These are phyloP conservation scores for Terfezia claveryi DNA, from an alignment of 495 filamentous ascomycete genomes.

Conservation along the genomic window DNA sequence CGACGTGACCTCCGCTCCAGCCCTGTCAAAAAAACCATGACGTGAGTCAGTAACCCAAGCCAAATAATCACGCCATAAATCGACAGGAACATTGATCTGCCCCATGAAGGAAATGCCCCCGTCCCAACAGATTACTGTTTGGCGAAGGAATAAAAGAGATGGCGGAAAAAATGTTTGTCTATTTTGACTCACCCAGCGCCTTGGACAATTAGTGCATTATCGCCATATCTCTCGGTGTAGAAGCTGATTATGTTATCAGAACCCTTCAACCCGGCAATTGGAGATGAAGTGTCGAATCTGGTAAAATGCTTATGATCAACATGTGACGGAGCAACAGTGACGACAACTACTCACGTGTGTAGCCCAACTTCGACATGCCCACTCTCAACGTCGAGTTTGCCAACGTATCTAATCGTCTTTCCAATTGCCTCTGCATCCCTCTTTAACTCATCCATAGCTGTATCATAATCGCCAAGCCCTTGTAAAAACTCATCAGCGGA, in stretches of 20 bases:
- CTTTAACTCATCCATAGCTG: conserved; percentile 64
- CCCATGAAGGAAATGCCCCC: neutral
- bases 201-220: conserved; percentile 76
- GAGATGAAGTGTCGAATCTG: conserved; percentile 48
- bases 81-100: neutral
- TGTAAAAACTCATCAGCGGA: conserved; percentile 66
- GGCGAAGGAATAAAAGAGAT: neutral
- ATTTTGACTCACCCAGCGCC: conserved; percentile 45
- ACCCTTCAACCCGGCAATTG: conserved; percentile 82
- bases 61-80: neutral
- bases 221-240: conserved; percentile 82
- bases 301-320: neutral
- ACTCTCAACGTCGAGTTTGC: conserved; percentile 60
- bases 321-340: neutral
- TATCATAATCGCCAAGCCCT: conserved; percentile 54
- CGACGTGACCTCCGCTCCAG: conserved; percentile 83
- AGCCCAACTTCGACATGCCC: conserved; percentile 70
- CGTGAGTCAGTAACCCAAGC: neutral
- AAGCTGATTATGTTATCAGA: conserved; percentile 98
- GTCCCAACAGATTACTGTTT: neutral
- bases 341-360: conserved; percentile 31
- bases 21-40: conserved; percentile 21
- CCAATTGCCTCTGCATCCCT: conserved; percentile 53
- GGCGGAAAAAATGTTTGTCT: neutral
- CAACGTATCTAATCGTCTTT: conserved; percentile 86